These are phyloP conservation scores for Candida gorgasii DNA, from an alignment of 805 yeast species.

Conservation along the genomic window DNA sequence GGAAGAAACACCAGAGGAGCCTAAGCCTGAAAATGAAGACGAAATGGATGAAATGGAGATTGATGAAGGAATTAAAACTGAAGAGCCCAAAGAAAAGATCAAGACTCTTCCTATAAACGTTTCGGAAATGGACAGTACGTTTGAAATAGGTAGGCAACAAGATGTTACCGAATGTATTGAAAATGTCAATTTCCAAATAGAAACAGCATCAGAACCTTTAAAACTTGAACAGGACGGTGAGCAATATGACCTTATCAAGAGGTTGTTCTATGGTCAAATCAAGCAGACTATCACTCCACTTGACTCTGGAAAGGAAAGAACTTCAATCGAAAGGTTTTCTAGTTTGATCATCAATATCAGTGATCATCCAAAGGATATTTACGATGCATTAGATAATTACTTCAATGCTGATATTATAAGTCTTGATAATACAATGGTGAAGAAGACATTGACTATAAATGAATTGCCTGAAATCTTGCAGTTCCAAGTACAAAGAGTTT, in stretches of 20 bases:
- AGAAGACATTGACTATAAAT: conserved; percentile 69
- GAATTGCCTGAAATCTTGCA: conserved; percentile 81
- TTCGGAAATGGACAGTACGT: conserved; percentile 71
- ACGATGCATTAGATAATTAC: conserved; percentile 85
- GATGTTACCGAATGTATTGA: conserved; percentile 98
- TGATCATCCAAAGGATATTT: conserved; percentile 83
- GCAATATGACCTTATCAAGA: conserved; percentile 78
- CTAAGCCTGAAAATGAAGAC: neutral
- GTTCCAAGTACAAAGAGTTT: conserved; percentile 91
- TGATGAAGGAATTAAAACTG: too few relatives aligned
- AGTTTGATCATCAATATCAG: conserved; percentile 83
- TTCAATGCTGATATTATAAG: conserved; percentile 73
- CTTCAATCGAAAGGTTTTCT: conserved; percentile 67
- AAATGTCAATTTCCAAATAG: conserved; percentile 87
- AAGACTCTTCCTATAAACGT: conserved; percentile 42
- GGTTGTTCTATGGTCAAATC: conserved; percentile 81
- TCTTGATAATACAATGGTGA: conserved; percentile 71
- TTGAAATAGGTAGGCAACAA: conserved; percentile 88
- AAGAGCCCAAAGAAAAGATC: conserved; percentile 12
- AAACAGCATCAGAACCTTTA: conserved; percentile 77
- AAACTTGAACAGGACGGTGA: conserved; percentile 66
- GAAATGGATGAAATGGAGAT: neutral
- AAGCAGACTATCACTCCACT: conserved; percentile 69
- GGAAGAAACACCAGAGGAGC: neutral
- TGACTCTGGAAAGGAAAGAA: conserved; percentile 28